Percentiles rank a stretch among this genome's conserved stretches.
Conservation (phyloP, 495 filamentous ascomycete species). For the Daldinia loculata region DNA sequence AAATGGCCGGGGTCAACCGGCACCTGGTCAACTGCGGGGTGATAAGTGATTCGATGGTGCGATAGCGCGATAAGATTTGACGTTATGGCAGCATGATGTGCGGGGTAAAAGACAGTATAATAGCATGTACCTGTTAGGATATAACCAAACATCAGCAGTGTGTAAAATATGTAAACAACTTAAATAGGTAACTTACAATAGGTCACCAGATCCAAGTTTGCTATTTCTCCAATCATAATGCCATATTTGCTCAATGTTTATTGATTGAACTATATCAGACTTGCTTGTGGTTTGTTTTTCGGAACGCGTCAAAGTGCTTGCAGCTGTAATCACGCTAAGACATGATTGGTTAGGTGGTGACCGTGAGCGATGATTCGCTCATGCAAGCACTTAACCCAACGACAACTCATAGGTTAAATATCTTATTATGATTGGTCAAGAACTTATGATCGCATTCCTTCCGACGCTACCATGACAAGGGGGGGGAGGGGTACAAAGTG, state of each 20-base stretch:
- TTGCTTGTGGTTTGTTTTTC: constrained; percentile 23
- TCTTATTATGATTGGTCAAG: constrained; percentile 26
- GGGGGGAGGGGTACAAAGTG: constrained; percentile 5
- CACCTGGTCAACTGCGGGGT: constrained; percentile 29
- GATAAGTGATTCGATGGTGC: constrained; percentile 21
- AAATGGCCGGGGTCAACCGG: constrained; percentile 10
- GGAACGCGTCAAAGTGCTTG: constrained; percentile 37
- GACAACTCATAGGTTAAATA: constrained; percentile 34
- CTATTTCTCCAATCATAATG: constrained; percentile 22
- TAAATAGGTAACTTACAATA: constrained; percentile 2
- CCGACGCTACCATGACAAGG: constrained; percentile 23
- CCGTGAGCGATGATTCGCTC: constrained; percentile 24
- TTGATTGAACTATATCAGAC: constrained; percentile 6
- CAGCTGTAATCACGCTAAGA: constrained; percentile 15
- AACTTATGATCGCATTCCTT: constrained; percentile 26
- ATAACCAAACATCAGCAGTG: too few species aligned
- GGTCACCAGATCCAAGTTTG: constrained; percentile 26
- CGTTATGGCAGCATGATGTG: constrained; percentile 16
- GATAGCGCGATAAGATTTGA: constrained; percentile 30
- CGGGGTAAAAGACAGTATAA: constrained; percentile 26
- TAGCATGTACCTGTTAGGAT: background rate
- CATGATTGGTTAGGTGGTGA: constrained; percentile 26
- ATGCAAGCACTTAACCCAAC: constrained; percentile 40
- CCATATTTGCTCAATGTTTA: constrained; percentile 13
- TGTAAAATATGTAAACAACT: background rate